Conservation (phyloP, 2,329 filamentous ascomycete species). For the Trichoderma atrobrunneum region DNA sequence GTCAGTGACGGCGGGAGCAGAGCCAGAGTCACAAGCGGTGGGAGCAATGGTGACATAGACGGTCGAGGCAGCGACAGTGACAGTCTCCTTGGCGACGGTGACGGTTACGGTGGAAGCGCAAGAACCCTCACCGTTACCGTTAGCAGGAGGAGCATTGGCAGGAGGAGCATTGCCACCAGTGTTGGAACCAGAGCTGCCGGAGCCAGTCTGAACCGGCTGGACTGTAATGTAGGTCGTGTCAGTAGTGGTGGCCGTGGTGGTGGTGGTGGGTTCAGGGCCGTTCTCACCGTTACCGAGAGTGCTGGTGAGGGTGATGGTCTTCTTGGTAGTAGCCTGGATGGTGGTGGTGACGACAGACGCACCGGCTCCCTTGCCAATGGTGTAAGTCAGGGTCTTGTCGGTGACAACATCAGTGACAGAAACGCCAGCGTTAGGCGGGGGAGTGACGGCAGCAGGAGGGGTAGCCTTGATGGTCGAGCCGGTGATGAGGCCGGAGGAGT, state of each 20-base stretch:
- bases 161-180: background rate
- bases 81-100: slow-evolving; percentile 24
- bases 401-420: slow-evolving; percentile 31
- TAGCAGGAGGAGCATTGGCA: slow-evolving; percentile 8
- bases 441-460: slow-evolving; percentile 24
- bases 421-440: slow-evolving; percentile 24
- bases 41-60: slow-evolving; percentile 35
- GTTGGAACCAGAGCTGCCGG: slow-evolving; percentile 23
- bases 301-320: slow-evolving; percentile 36
- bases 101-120: slow-evolving; percentile 28
- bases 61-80: slow-evolving; percentile 34
- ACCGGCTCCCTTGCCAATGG: slow-evolving; percentile 29
- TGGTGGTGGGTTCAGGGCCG: slow-evolving; percentile 35
- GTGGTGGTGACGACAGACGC: slow-evolving; percentile 41
- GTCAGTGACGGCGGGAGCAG: slow-evolving; percentile 25
- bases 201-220: slow-evolving; percentile 25
- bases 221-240: slow-evolving; percentile 36
- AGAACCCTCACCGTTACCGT: slow-evolving; percentile 9
- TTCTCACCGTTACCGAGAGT: slow-evolving; percentile 13
- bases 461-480: slow-evolving; percentile 37
- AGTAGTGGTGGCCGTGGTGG: slow-evolving; percentile 38
- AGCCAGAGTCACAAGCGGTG: slow-evolving; percentile 22
- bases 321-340: slow-evolving; percentile 42
- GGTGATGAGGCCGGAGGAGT: slow-evolving; percentile 36
- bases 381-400: slow-evolving; percentile 36